These are phyloP conservation scores for Cucumis hystrix DNA, from an alignment of 306 rosid species.

Conservation along the genomic window DNA sequence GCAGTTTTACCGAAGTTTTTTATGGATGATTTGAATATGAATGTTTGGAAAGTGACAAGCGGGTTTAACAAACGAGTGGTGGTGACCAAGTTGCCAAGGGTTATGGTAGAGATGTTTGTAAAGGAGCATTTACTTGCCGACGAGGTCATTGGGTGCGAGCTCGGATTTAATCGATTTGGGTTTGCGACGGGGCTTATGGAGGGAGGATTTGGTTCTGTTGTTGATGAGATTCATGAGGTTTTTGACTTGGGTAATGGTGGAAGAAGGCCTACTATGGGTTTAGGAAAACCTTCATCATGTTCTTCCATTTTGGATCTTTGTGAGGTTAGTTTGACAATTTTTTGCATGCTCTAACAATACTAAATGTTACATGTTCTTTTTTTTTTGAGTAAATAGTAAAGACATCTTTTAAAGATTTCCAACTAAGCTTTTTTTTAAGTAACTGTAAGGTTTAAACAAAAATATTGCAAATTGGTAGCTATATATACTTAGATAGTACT, in stretches of 20 bases:
- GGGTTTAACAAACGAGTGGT: slow-evolving; percentile 30
- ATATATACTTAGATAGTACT: too few species aligned
- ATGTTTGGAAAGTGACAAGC: slow-evolving; percentile 50
- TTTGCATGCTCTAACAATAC: background rate
- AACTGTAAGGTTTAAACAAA: too few species aligned
- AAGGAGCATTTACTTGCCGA: slow-evolving; percentile 72
- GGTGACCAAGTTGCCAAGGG: slow-evolving; percentile 49
- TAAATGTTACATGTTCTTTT: background rate
- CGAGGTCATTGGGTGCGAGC: slow-evolving; percentile 50
- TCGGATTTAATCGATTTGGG: slow-evolving; percentile 44
- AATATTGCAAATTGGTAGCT: too few species aligned
- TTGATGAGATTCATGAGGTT: slow-evolving; percentile 20
- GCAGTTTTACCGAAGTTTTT: slow-evolving; percentile 83
- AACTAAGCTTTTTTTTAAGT: too few species aligned
- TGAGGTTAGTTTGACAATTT: slow-evolving; percentile 27
- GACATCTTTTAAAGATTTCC: too few species aligned
- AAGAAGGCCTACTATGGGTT: slow-evolving; percentile 24
- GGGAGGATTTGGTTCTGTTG: background rate
- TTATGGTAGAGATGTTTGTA: slow-evolving; percentile 71
- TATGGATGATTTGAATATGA: slow-evolving; percentile 62
- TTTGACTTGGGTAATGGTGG: slow-evolving; percentile 15
- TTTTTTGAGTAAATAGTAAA: too few species aligned
- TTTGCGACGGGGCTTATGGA: slow-evolving; percentile 51
- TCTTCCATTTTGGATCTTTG: slow-evolving; percentile 32
- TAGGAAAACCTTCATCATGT: slow-evolving; percentile 23